Conservation (phyloP, 2,329 filamentous ascomycete genomes). For the Fusarium sp. region DNA sequence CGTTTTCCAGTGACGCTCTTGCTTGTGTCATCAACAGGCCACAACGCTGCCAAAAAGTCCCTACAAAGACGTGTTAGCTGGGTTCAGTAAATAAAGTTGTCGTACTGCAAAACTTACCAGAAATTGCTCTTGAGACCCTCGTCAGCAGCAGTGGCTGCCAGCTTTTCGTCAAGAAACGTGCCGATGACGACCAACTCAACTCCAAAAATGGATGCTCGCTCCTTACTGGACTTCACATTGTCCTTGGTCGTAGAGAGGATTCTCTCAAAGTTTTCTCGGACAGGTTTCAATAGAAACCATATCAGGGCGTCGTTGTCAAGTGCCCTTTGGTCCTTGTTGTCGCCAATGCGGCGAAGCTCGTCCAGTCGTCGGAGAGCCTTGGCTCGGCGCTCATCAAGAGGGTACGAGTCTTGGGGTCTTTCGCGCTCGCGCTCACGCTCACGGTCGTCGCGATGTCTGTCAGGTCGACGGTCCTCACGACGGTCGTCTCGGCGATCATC, state of each 20-base stretch:
- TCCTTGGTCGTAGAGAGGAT: conserved; percentile 73
- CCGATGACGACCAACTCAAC: conserved; percentile 72
- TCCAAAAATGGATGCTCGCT: conserved; percentile 72
- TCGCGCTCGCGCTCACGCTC: conserved; percentile 43
- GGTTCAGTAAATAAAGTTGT: not conserved
- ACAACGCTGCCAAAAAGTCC: conserved; percentile 61
- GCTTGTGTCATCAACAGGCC: conserved; percentile 62
- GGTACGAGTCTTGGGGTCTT: conserved; percentile 49
- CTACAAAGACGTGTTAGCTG: conserved; percentile 49
- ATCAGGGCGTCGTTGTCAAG: conserved; percentile 62
- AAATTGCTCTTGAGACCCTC: conserved; percentile 63
- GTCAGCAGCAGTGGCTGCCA: conserved; percentile 58
- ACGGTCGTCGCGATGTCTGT: conserved; percentile 43
- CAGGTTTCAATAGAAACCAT: conserved; percentile 67
- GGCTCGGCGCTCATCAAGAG: conserved; percentile 57
- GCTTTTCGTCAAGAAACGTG: conserved; percentile 67
- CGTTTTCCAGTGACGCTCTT: conserved; percentile 60
- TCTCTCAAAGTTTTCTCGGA: conserved; percentile 70
- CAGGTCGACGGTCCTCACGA: conserved; percentile 35
- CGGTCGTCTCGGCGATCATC: conserved; percentile 39
- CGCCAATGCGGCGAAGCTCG: conserved; percentile 61
- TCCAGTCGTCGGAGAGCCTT: conserved; percentile 59
- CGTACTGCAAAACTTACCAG: conserved; percentile 58
- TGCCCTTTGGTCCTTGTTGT: conserved; percentile 64
- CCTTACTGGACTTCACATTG: conserved; percentile 72